These are phyloP conservation scores for Trichoderma simmonsii DNA, from an alignment of 2,329 filamentous ascomycete species.

Conservation along the genomic window DNA sequence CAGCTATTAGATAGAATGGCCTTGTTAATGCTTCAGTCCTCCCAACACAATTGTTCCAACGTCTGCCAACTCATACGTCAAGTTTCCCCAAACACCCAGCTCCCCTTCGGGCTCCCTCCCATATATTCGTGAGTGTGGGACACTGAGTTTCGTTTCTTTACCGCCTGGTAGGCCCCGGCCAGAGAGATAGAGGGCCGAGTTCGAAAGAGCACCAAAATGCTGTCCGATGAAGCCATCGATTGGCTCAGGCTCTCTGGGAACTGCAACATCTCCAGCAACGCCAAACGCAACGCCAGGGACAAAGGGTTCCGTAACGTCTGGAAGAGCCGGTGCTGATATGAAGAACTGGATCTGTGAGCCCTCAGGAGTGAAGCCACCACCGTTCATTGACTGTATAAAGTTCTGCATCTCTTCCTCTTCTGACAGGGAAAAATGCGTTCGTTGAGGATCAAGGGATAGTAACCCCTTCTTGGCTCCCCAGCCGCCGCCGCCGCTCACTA, in stretches of 20 bases:
- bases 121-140: slow-evolving; percentile 34
- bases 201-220: slow-evolving; percentile 62
- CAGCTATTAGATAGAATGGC: not conserved
- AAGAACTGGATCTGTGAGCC: slow-evolving; percentile 68
- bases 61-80: slow-evolving; percentile 18
- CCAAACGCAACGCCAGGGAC: slow-evolving; percentile 33
- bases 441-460: slow-evolving; percentile 72
- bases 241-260: not conserved
- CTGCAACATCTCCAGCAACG: slow-evolving; percentile 26
- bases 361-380: slow-evolving; percentile 53
- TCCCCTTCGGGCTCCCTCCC: slow-evolving; percentile 9
- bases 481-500: slow-evolving; percentile 76
- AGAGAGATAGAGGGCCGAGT: slow-evolving; percentile 56
- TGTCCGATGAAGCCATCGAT: slow-evolving; percentile 31
- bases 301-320: slow-evolving; percentile 24
- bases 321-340: slow-evolving; percentile 36
- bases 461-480: slow-evolving; percentile 81
- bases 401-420: slow-evolving; percentile 52
- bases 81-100: slow-evolving; percentile 5
- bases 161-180: slow-evolving; percentile 2
- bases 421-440: slow-evolving; percentile 43
- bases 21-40: not conserved
- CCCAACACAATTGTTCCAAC: slow-evolving; percentile 17
- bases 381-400: slow-evolving; percentile 50
- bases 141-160: slow-evolving; percentile 33